phyloP scores from a whole-genome alignment of 116 monocot genomes.

The Iris pallida region DNA sequence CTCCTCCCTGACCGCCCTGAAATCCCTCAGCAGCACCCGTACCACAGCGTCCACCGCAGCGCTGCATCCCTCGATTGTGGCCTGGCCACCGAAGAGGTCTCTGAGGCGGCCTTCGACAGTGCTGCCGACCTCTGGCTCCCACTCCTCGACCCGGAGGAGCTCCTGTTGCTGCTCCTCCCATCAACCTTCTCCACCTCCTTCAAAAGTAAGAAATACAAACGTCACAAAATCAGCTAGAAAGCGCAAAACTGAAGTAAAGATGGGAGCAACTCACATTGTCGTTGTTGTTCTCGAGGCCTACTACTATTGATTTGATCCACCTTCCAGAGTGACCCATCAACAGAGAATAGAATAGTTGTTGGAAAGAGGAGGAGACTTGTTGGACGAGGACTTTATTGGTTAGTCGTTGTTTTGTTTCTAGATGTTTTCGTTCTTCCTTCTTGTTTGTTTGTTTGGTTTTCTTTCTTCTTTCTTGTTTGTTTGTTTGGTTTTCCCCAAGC shows the following conservation, averaged over 20 bases:
- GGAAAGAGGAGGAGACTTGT: too few species aligned
- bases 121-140: slow-evolving; percentile 21
- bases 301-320: slow-evolving; percentile 57
- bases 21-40: slow-evolving; percentile 61
- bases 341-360: too few species aligned
- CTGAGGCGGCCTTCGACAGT: slow-evolving; percentile 35
- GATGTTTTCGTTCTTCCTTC: too few species aligned
- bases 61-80: slow-evolving; percentile 30
- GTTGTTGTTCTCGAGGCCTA: slow-evolving; percentile 37
- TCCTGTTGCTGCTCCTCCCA: slow-evolving; percentile 14
- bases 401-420: too few species aligned
- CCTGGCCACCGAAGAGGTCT: slow-evolving; percentile 24
- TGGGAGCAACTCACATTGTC: slow-evolving; percentile 14
- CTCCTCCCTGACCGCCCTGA: slow-evolving; percentile 55
- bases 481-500: too few species aligned
- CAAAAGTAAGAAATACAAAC: slow-evolving; percentile 9
- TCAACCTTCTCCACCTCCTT: slow-evolving; percentile 19
- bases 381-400: too few species aligned
- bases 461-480: too few species aligned
- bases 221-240: not conserved
- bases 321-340: slow-evolving; percentile 71
- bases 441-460: too few species aligned
- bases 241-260: not conserved
- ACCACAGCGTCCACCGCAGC: slow-evolving; percentile 56
- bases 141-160: slow-evolving; percentile 17